A percentile compares a stretch with the other conserved stretches of the same genome.
Evolutionary conservation across 1,284 basidiomycete species (phyloP).

Genomic region (Cryptococcus sp.): DNA sequence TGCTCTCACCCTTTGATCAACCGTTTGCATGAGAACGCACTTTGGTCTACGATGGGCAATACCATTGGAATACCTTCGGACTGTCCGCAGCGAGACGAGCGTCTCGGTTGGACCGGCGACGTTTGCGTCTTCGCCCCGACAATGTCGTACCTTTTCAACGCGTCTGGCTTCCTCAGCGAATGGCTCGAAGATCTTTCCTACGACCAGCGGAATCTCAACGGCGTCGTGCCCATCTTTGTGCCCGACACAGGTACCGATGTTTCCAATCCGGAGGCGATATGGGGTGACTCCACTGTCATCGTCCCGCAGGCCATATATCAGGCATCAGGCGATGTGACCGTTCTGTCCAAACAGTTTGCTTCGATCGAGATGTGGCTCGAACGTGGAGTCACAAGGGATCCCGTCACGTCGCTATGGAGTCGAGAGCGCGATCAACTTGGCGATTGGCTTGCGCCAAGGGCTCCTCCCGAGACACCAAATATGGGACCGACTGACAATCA

Average conservation of each 20-base stretch:
- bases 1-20: constrained; percentile 32
- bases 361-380: constrained; percentile 25
- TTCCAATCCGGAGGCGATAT: constrained; percentile 15
- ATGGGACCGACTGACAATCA: constrained; percentile 20
- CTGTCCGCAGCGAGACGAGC: constrained; percentile 33
- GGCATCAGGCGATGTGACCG: constrained; percentile 14
- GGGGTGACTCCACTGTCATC: constrained; percentile 28
- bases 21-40: constrained; percentile 29
- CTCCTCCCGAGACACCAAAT: constrained; percentile 17
- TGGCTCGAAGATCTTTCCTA: constrained; percentile 27
- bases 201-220: constrained; percentile 19
- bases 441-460: constrained; percentile 30
- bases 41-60: constrained; percentile 36
- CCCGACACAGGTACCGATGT: constrained; percentile 8
- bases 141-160: constrained; percentile 22
- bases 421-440: constrained; percentile 18
- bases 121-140: constrained; percentile 28
- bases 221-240: constrained; percentile 19
- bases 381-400: constrained; percentile 16
- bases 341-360: constrained; percentile 18
- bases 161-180: constrained; percentile 15
- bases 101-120: constrained; percentile 34
- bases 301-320: constrained; percentile 21
- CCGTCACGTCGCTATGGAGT: constrained; percentile 16
- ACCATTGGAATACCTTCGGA: constrained; percentile 38